These are phyloP conservation scores for Otatea glauca DNA, from an alignment of 176 grass and related monocot species.

Conservation along the genomic window DNA sequence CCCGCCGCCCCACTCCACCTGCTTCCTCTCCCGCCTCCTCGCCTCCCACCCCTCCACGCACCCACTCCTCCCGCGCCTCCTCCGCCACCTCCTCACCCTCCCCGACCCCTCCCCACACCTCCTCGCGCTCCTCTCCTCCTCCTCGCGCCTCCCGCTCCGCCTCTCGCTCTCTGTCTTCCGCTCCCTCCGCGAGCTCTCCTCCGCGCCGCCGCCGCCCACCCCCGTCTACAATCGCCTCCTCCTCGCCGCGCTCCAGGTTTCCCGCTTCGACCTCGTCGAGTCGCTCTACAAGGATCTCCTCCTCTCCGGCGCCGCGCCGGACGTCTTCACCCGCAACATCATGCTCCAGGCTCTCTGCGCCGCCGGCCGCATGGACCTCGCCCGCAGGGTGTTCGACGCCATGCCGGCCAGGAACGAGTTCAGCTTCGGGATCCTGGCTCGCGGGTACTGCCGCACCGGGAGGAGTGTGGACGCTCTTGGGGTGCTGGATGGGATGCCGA, in stretches of 20 bases:
- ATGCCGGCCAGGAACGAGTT: conserved; percentile 75
- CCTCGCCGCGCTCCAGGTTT: conserved; percentile 56
- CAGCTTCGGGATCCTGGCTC: conserved; percentile 79
- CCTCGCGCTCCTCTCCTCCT: conserved; percentile 42
- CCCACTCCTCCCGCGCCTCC: conserved; percentile 54
- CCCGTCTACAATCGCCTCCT: conserved; percentile 80
- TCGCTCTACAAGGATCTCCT: conserved; percentile 83
- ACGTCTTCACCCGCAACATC: conserved; percentile 82
- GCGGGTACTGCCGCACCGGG: conserved; percentile 65
- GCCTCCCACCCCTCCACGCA: conserved; percentile 42
- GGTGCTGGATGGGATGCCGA: conserved; percentile 70
- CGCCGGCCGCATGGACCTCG: conserved; percentile 67
- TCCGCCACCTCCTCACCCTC: conserved; percentile 55
- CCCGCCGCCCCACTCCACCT: conserved; percentile 39
- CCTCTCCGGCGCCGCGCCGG: conserved; percentile 58
- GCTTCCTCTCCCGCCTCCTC: conserved; percentile 59
- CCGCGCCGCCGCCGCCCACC: conserved; percentile 55
- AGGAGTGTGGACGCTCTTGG: conserved; percentile 47
- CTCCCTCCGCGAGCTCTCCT: conserved; percentile 66
- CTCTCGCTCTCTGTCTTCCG: conserved; percentile 62
- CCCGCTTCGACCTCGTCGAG: conserved; percentile 72
- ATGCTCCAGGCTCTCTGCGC: conserved; percentile 67
- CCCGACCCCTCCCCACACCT: conserved; percentile 50
- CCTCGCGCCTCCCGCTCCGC: conserved; percentile 40
- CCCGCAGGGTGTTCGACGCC: conserved; percentile 80